A percentile compares a stretch with the other conserved stretches of the same genome.
These are phyloP conservation scores for Aspergillus carlsbadensis DNA, from an alignment of 495 filamentous ascomycete genomes.

Conservation along the genomic window DNA sequence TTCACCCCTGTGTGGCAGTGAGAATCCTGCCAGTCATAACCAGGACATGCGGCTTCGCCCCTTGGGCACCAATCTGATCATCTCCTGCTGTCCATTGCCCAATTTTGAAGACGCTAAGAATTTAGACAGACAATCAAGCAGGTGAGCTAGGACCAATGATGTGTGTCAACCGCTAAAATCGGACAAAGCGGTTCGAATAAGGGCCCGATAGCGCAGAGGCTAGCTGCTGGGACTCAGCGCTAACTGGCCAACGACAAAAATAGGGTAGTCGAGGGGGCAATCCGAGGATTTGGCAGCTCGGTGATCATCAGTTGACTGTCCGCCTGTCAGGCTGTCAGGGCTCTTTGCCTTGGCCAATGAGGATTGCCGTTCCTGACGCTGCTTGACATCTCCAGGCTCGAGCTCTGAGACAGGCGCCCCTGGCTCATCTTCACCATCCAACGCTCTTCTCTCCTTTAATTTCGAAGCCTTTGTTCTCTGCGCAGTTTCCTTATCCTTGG, in stretches of 20 bases:
- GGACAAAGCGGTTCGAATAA: conserved; percentile 3
- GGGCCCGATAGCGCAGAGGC: conserved; percentile 3
- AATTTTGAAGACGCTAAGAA: conserved; percentile 15
- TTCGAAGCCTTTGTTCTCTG: not conserved
- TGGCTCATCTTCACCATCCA: not conserved
- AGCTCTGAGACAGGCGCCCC: conserved; percentile 7
- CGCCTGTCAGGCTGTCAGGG: conserved; percentile 6
- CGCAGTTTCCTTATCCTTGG: not conserved
- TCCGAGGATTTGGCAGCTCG: conserved; percentile 7
- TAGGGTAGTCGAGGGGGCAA: conserved; percentile 5
- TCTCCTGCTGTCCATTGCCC: conserved; percentile 5
- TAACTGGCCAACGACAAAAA: conserved; percentile 6
- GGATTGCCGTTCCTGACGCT: not conserved
- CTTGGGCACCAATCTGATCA: conserved; percentile 11
- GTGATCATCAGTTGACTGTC: conserved; percentile 6
- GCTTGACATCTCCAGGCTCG: not conserved
- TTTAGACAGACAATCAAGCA: conserved; percentile 6
- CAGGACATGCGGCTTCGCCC: not conserved
- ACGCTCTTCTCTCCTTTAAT: not conserved
- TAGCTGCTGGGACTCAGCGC: conserved; percentile 8
- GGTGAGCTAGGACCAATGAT: not conserved
- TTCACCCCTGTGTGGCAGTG: not conserved
- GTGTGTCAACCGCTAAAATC: not conserved
- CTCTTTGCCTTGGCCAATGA: not conserved
- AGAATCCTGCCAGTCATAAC: not conserved